These are phyloP conservation scores for Hypericum perforatum DNA, from an alignment of 345 rosid genomes.

Conservation along the genomic window DNA sequence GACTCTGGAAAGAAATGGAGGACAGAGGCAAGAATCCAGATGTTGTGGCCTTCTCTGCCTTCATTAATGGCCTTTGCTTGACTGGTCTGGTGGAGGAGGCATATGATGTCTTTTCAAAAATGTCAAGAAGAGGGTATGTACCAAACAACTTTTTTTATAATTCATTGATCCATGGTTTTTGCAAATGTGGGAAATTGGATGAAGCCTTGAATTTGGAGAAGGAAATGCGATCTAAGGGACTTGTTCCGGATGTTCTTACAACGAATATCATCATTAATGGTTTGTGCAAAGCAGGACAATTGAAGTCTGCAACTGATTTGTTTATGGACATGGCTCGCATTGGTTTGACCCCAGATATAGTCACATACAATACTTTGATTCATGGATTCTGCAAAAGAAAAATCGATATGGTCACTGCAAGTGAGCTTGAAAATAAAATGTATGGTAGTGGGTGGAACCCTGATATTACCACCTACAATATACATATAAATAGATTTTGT, in stretches of 20 bases:
- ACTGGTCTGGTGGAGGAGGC: slow-evolving; percentile 58
- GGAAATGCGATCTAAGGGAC: slow-evolving; percentile 51
- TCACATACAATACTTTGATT: slow-evolving; percentile 66
- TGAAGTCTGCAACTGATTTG: slow-evolving; percentile 41
- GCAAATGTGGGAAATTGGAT: slow-evolving; percentile 36
- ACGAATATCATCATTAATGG: slow-evolving; percentile 51
- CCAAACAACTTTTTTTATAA: slow-evolving; percentile 65
- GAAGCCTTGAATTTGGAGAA: slow-evolving; percentile 47
- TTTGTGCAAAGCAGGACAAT: slow-evolving; percentile 42
- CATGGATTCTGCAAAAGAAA: slow-evolving; percentile 40
- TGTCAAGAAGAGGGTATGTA: slow-evolving; percentile 41
- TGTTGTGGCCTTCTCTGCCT: slow-evolving; percentile 54
- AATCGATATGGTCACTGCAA: slow-evolving; percentile 40
- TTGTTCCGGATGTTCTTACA: slow-evolving; percentile 51
- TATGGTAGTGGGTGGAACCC: slow-evolving; percentile 44
- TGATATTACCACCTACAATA: slow-evolving; percentile 57
- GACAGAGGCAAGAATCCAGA: slow-evolving; percentile 43
- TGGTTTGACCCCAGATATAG: slow-evolving; percentile 52
- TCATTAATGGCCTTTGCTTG: slow-evolving; percentile 53
- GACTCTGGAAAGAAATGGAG: slow-evolving; percentile 57
- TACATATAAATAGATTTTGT: slow-evolving; percentile 43
- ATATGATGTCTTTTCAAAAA: slow-evolving; percentile 36
- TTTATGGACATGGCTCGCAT: slow-evolving; percentile 32
- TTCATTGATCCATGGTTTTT: slow-evolving; percentile 52
- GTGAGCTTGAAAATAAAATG: slow-evolving; percentile 36